Evolutionary conservation across 495 filamentous ascomycete species (phyloP).

Genomic region (Ascodesmis nigricans): DNA sequence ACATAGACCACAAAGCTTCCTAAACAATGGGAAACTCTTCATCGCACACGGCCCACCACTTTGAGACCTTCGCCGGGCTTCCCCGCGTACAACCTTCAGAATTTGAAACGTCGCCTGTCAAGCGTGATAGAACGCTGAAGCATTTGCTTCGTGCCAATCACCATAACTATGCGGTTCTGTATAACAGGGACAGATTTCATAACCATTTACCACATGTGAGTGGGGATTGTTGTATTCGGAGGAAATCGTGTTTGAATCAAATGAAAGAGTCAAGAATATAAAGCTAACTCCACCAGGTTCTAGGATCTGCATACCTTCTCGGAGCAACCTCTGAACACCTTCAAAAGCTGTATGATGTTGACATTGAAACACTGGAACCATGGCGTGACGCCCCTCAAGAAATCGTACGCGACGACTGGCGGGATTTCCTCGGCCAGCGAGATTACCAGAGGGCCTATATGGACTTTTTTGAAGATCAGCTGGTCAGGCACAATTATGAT

Average conservation of each 20-base stretch:
- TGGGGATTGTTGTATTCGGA: no score
- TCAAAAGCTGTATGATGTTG: conserved; percentile 54
- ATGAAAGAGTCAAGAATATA: not conserved
- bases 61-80: conserved; percentile 35
- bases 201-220: conserved; percentile 71
- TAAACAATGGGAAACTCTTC: conserved; percentile 1
- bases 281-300: no score
- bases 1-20: no score
- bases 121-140: conserved; percentile 61
- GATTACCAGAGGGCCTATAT: conserved; percentile 76
- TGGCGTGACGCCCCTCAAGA: conserved; percentile 75
- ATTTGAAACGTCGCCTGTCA: conserved; percentile 57
- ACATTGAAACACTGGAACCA: conserved; percentile 46
- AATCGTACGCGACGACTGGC: conserved; percentile 64
- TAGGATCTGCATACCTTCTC: conserved; percentile 65
- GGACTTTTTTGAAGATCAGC: conserved; percentile 76
- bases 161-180: conserved; percentile 66
- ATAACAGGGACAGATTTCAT: conserved; percentile 47
- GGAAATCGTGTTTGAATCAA: no score
- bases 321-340: conserved; percentile 52
- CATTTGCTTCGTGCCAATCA: conserved; percentile 82
- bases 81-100: conserved; percentile 48
- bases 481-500: conserved; percentile 50
- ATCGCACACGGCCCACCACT: conserved; percentile 6
- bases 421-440: conserved; percentile 44